Percentiles rank a stretch among this genome's conserved stretches.
Conservation (phyloP, 2,329 filamentous ascomycete species). For the Talaromyces sp. region DNA sequence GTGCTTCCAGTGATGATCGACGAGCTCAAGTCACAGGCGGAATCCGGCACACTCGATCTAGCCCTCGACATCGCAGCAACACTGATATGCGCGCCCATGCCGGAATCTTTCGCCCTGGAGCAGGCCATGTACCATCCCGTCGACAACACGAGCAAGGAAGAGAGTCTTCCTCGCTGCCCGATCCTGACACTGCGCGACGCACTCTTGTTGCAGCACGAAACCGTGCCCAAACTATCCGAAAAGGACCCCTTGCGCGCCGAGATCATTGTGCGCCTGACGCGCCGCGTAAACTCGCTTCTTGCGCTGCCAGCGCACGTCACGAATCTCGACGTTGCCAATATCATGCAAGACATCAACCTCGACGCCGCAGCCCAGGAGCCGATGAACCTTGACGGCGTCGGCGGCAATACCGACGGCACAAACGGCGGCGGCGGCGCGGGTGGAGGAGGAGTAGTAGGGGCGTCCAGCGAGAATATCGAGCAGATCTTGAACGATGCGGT, state of each 20-base stretch:
- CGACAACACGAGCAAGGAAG: constrained; percentile 27
- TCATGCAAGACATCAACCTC: constrained; percentile 39
- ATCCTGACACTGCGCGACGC: constrained; percentile 38
- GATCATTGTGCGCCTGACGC: constrained; percentile 39
- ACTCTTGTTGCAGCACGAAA: constrained; percentile 32
- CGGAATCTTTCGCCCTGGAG: constrained; percentile 34
- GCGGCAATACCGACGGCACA: constrained; percentile 12
- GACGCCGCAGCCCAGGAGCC: constrained; percentile 21
- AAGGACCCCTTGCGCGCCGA: constrained; percentile 40
- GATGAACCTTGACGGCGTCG: constrained; percentile 25
- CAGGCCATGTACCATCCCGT: constrained; percentile 30
- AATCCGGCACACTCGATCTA: constrained; percentile 33
- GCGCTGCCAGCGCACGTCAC: constrained; percentile 32
- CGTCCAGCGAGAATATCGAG: constrained; percentile 30
- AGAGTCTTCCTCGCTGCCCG: constrained; percentile 25
- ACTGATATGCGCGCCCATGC: constrained; percentile 36
- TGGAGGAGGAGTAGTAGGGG: constrained; percentile 5
- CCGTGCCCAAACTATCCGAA: constrained; percentile 35
- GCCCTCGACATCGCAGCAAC: constrained; percentile 40
- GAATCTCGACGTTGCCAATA: constrained; percentile 37
- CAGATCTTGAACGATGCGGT: constrained; percentile 36
- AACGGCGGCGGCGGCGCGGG: constrained; percentile 1
- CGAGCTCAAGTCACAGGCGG: constrained; percentile 37
- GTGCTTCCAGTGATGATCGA: constrained; percentile 35
- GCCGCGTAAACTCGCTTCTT: constrained; percentile 38